Conservation (phyloP, 1,284 basidiomycete species). For the Irpex rosettiformis region DNA sequence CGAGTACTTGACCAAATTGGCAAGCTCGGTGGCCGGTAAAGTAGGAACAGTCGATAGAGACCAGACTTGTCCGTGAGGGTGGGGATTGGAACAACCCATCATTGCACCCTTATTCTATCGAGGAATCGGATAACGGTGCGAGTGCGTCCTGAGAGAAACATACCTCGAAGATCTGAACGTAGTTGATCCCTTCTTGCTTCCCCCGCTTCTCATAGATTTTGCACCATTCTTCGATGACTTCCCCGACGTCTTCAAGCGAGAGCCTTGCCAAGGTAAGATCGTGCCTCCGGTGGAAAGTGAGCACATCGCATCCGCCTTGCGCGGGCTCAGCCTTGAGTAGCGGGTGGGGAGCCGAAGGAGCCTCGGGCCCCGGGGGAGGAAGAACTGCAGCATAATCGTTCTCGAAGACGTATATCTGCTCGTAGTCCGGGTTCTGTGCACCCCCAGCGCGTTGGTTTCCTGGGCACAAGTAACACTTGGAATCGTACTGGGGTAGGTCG, state of each 20-base stretch:
- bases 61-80: slow-evolving; percentile 95
- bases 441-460: slow-evolving; percentile 84
- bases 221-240: slow-evolving; percentile 78
- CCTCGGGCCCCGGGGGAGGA: slow-evolving; percentile 48
- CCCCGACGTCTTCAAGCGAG: slow-evolving; percentile 54
- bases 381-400: slow-evolving; percentile 89
- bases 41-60: slow-evolving; percentile 75
- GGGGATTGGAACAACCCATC: slow-evolving; percentile 97
- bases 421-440: slow-evolving; percentile 66
- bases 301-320: slow-evolving; percentile 84
- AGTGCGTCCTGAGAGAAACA: background rate
- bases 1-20: slow-evolving; percentile 57
- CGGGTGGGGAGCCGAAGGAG: slow-evolving; percentile 50
- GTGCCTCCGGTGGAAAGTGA: slow-evolving; percentile 89
- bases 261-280: slow-evolving; percentile 88
- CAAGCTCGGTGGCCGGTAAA: slow-evolving; percentile 64
- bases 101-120: slow-evolving; percentile 88
- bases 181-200: slow-evolving; percentile 61
- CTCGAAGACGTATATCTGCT: slow-evolving; percentile 69
- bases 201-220: slow-evolving; percentile 65
- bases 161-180: slow-evolving; percentile 90
- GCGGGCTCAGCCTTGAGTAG: slow-evolving; percentile 73
- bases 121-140: background rate
- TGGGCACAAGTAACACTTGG: slow-evolving; percentile 88
- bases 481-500: slow-evolving; percentile 68